Base-by-base conservation (phyloP, 2,329 filamentous ascomycete species). In the Rhynchosporium graminicola region DNA sequence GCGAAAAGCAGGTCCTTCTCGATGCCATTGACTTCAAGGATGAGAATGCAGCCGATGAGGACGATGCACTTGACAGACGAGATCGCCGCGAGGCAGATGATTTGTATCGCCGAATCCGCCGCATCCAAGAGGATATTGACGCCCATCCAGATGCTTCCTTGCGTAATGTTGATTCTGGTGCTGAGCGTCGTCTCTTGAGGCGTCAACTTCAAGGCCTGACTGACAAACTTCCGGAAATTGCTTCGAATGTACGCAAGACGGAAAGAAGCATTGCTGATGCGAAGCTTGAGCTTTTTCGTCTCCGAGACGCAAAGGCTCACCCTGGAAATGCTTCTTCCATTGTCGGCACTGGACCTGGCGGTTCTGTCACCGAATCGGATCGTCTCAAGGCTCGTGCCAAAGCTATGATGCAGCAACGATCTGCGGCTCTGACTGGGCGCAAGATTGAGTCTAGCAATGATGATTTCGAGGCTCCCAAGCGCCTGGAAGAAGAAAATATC, bases 371-470 rank as follows among this genome's bases (percentile, higher is more conserved):
- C 0, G 95, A 99, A 77, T 90, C 92, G 3, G 95, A 99, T 77
- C 87, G 94, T 59, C 85, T 98, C 68, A 98, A 97, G 80, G 95
- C 95, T 42, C 87, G 93, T 69, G 94, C 95, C 38, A 96, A 93
- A 78, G 94, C 94, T 45, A 96, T 97, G 87, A 99, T 99, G 95
- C 94, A 98, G 78, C 93, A 97, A 72, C 89, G 95, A 63, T 93
- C 95, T 69, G 95, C 95, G 61, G 94, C 95, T 20, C 79, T 99
- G 66, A 92, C 92, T 28, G 95, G 95, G 62, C 92, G 89, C 76
- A 92, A 93, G 73, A 81, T 87, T 52, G 87, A 91, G 43, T 76
- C 80, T 2, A 80, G 79, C 51, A 84, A 88, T 64, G 91, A 96
- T 67, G 89, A 93, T 66, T 82, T 84, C 31, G 91, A 90, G 67